phyloP scores from a whole-genome alignment of 495 filamentous ascomycete species.

The Tuber indicum region DNA sequence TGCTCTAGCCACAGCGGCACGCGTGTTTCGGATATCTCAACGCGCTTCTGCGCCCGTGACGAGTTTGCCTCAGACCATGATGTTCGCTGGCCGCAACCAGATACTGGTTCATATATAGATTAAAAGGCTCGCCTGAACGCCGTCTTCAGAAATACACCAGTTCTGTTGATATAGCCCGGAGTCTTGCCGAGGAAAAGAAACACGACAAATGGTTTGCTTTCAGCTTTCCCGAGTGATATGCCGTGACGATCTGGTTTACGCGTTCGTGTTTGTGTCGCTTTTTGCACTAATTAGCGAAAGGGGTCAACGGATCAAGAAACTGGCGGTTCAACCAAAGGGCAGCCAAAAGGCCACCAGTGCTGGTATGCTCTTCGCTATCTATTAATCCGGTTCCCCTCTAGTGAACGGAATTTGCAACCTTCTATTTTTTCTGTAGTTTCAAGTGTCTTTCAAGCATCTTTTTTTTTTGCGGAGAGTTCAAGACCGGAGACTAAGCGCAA shows the following conservation, averaged over 20 bases:
- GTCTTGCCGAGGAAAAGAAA: not conserved
- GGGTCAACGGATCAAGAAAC: not conserved
- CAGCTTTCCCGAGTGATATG: not conserved
- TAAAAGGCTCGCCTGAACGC: not conserved
- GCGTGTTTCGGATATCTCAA: not conserved
- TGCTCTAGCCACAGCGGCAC: slow-evolving; percentile 9
- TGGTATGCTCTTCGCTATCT: not conserved
- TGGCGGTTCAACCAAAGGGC: not conserved
- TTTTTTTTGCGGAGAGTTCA: not conserved
- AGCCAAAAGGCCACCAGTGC: not conserved
- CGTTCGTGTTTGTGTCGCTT: not conserved
- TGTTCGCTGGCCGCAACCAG: not conserved
- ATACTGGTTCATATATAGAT: not conserved
- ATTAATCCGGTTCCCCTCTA: not conserved
- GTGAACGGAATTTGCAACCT: not conserved
- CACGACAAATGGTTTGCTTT: not conserved
- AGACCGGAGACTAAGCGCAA: not conserved
- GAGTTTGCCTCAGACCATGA: not conserved
- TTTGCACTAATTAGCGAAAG: not conserved
- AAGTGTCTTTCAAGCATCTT: not conserved
- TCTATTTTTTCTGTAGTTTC: not conserved
- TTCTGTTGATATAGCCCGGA: not conserved
- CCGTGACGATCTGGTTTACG: not conserved
- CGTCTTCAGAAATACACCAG: not conserved
- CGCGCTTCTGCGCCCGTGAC: slow-evolving; percentile 1